A percentile compares a stretch with the other conserved stretches of the same genome.
Conservation (phyloP, 2,329 filamentous ascomycete genomes). For the Trematosphaeria pertusa region DNA sequence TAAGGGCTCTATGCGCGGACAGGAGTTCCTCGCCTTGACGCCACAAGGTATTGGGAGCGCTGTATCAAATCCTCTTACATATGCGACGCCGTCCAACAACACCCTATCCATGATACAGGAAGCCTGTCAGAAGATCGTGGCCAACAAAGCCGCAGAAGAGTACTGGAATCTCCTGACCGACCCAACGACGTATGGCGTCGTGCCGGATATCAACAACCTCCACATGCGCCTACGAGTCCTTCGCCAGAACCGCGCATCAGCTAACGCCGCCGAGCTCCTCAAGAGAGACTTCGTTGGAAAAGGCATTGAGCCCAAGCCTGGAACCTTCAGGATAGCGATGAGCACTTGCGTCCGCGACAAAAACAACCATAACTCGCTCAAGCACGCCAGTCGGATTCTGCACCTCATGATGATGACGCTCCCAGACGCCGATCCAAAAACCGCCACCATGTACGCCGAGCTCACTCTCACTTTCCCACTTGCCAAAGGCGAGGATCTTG, state of each 20-base stretch:
- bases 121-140: conserved; percentile 66
- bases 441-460: conserved; percentile 38
- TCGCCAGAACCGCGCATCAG: conserved; percentile 70
- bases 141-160: conserved; percentile 66
- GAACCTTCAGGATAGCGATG: conserved; percentile 76
- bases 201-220: conserved; percentile 76
- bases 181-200: conserved; percentile 61
- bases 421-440: conserved; percentile 39
- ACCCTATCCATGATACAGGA: conserved; percentile 73
- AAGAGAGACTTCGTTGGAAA: conserved; percentile 36
- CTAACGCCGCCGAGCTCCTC: conserved; percentile 66
- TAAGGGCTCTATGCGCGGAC: conserved; percentile 30
- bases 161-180: conserved; percentile 81
- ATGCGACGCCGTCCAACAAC: conserved; percentile 58
- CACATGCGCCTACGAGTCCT: conserved; percentile 72
- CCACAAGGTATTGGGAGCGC: conserved; percentile 27
- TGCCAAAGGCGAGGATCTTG: conserved; percentile 36
- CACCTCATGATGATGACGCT: conserved; percentile 47
- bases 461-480: conserved; percentile 36
- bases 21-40: conserved; percentile 40
- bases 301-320: conserved; percentile 40
- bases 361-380: conserved; percentile 73
- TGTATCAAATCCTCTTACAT: conserved; percentile 45
- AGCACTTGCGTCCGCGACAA: conserved; percentile 76
- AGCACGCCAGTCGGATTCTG: conserved; percentile 70